Percentiles rank a stretch among this genome's conserved stretches.
Evolutionary conservation across 306 rosid genomes (phyloP).

Genomic region (Casuarina cunninghamiana): DNA sequence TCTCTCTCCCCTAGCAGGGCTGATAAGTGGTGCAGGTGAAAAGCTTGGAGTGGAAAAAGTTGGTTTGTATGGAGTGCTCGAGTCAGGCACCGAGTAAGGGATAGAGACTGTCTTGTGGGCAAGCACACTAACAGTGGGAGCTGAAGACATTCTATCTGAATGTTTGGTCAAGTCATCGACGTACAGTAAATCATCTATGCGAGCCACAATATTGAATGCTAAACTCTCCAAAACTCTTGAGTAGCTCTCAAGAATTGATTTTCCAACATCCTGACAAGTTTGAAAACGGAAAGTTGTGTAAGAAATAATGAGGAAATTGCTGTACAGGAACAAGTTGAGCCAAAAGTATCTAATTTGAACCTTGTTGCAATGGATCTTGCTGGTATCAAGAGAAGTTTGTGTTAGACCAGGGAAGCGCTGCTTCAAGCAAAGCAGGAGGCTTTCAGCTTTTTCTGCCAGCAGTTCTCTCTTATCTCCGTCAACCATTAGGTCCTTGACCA

Average conservation of each 20-base stretch:
- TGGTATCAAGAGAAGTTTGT: conserved; percentile 82
- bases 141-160: conserved; percentile 63
- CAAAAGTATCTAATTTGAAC: conserved; percentile 30
- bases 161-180: conserved; percentile 82
- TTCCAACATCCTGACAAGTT: conserved; percentile 83
- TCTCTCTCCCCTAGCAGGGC: conserved; percentile 87
- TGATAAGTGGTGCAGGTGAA: conserved; percentile 61
- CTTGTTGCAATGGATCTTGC: conserved; percentile 93
- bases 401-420: conserved; percentile 86
- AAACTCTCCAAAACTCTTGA: conserved; percentile 95
- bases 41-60: conserved; percentile 46
- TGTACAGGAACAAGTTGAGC: neutral
- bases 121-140: conserved; percentile 52
- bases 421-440: conserved; percentile 66
- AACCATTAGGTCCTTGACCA: conserved; percentile 81
- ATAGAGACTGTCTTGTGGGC: conserved; percentile 53
- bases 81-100: conserved; percentile 59
- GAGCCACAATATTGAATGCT: conserved; percentile 81
- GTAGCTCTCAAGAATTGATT: conserved; percentile 89
- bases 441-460: conserved; percentile 85
- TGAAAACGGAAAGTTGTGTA: neutral
- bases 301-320: neutral
- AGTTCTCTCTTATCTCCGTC: conserved; percentile 88
- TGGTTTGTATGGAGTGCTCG: conserved; percentile 73
- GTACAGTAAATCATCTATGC: conserved; percentile 80